phyloP scores from a whole-genome alignment of 768 basidiomycete species.

The Termitomyces sp. region DNA sequence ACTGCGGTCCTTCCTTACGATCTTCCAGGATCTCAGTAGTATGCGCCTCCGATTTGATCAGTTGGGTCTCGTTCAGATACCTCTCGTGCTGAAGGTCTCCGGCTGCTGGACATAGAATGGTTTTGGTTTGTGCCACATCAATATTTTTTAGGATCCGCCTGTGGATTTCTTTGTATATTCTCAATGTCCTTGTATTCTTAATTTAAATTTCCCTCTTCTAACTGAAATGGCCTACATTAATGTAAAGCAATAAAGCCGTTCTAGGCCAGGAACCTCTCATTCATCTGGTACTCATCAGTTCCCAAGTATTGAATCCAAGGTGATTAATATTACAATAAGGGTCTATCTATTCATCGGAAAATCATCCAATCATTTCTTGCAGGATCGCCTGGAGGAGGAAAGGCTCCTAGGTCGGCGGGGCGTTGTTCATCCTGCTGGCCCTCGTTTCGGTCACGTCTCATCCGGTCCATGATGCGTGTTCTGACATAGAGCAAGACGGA shows the following conservation, averaged over 20 bases:
- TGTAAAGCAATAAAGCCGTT: neutral
- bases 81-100: neutral
- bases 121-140: neutral
- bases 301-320: neutral
- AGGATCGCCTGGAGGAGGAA: slow-evolving; percentile 63
- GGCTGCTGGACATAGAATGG: neutral
- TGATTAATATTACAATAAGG: slow-evolving; percentile 16
- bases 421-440: slow-evolving; percentile 40
- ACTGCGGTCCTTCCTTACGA: neutral
- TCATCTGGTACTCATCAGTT: neutral
- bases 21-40: no score
- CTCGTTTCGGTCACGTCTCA: slow-evolving; percentile 57
- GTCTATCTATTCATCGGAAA: slow-evolving; percentile 36
- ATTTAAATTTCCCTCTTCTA: neutral
- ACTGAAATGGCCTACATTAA: no score
- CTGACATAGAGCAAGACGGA: slow-evolving; percentile 76
- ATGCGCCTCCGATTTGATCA: neutral
- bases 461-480: slow-evolving; percentile 70
- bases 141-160: neutral
- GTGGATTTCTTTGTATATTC: neutral
- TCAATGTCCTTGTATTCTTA: neutral
- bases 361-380: slow-evolving; percentile 66
- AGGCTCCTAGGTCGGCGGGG: slow-evolving; percentile 41
- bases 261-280: neutral
- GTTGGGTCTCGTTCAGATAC: neutral